These are phyloP conservation scores for Nitzschia sp. DNA, from an alignment of 108 stramenopile genomes.

Conservation along the genomic window DNA sequence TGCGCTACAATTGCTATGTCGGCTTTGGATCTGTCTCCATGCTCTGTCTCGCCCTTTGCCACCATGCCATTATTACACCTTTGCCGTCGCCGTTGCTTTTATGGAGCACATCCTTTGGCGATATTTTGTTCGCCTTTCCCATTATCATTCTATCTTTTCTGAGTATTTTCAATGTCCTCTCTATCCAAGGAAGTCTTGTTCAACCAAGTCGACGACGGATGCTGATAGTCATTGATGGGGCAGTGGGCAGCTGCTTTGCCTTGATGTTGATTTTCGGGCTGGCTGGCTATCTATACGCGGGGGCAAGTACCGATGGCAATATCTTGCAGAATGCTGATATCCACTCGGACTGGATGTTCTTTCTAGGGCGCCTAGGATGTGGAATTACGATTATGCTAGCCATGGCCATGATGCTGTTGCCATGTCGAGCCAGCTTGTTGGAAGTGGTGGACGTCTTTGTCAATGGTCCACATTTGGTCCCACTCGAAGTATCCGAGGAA, in stretches of 20 bases:
- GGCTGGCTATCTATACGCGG: constrained; percentile 67
- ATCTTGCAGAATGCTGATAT: constrained; percentile 59
- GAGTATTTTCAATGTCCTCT: constrained; percentile 72
- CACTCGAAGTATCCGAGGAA: constrained; percentile 22
- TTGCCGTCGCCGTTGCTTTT: not conserved
- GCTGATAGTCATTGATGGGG: constrained; percentile 37
- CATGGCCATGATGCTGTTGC: constrained; percentile 70
- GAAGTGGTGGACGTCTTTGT: constrained; percentile 35
- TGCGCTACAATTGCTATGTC: constrained; percentile 84
- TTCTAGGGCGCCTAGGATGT: constrained; percentile 69
- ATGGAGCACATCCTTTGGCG: constrained; percentile 20
- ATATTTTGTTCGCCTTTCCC: constrained; percentile 61
- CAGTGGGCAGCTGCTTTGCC: constrained; percentile 46
- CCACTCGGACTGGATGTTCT: constrained; percentile 31
- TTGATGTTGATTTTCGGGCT: constrained; percentile 60
- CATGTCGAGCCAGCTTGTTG: constrained; percentile 59
- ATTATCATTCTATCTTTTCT: constrained; percentile 76
- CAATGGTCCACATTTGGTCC: constrained; percentile 17
- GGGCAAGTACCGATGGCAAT: constrained; percentile 53
- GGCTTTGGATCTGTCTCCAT: constrained; percentile 67
- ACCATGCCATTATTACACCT: constrained; percentile 10
- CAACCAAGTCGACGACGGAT: constrained; percentile 60
- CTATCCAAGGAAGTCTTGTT: constrained; percentile 59
- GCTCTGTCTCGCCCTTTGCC: constrained; percentile 51
- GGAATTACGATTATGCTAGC: constrained; percentile 67